phyloP scores from a whole-genome alignment of 1,284 basidiomycete species.

The Moesziomyces globuligerus region DNA sequence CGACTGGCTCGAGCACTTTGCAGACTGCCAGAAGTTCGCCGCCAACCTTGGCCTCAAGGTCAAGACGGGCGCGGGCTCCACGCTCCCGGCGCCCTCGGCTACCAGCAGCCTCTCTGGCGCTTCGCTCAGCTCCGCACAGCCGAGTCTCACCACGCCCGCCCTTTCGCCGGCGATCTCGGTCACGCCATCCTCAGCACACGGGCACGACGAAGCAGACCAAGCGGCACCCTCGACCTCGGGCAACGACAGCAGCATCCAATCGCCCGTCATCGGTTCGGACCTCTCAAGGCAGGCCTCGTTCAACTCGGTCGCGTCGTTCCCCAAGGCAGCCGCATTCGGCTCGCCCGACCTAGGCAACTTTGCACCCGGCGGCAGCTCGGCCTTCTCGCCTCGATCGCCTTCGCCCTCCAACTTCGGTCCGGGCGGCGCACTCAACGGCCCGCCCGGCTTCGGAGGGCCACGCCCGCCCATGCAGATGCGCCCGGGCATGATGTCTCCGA shows the following conservation, averaged over 20 bases:
- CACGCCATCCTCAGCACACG: conserved; percentile 48
- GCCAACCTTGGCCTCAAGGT: conserved; percentile 68
- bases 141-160: conserved; percentile 25
- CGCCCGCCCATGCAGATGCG: conserved; percentile 21
- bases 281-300: conserved; percentile 52
- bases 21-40: conserved; percentile 85
- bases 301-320: conserved; percentile 56
- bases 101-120: conserved; percentile 6
- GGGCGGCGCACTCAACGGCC: conserved; percentile 10
- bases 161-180: conserved; percentile 59
- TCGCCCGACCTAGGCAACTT: conserved; percentile 40
- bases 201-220: conserved; percentile 13
- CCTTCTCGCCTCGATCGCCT: conserved; percentile 38
- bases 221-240: conserved; percentile 5
- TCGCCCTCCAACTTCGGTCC: conserved; percentile 38
- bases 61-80: conserved; percentile 39
- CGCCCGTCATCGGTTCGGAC: conserved; percentile 29
- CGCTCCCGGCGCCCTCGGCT: conserved; percentile 6
- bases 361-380: conserved; percentile 10
- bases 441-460: conserved; percentile 19
- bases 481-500: conserved; percentile 44
- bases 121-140: conserved; percentile 8
- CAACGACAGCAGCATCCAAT: conserved; percentile 6
- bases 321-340: conserved; percentile 29
- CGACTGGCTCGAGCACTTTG: conserved; percentile 78